Base-by-base conservation (phyloP, 108 stramenopile species). In the Pseudonitzschia delicatissima region DNA sequence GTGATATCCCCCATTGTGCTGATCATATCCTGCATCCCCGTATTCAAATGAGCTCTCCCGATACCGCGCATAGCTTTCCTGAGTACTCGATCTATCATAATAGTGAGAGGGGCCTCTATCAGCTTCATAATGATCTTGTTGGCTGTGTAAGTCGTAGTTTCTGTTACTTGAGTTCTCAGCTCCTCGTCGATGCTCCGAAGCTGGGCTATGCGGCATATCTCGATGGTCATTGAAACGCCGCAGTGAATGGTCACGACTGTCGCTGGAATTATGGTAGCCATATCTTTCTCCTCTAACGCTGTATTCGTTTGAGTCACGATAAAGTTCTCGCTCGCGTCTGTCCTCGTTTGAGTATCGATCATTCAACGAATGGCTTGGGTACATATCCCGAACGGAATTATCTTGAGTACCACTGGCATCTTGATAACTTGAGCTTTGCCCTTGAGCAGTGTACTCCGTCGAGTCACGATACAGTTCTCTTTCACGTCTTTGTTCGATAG, bases 381-480 rank as follows among this genome's bases (percentile, higher is more conserved):
- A 12, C 13, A 33, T 15, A 15, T 42, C 11, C 40, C 15, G 40
- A 15, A 42, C 13, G 15, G 40, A 42, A 15, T 42, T 42, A 11
- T 42, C 15, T 15, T 11, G 40, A 42, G 11, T 11, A 42, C 40
- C 15, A 11, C 40, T 15, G 15, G 13, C 15, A 15, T 42, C 0
- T 42, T 15, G 40, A 2, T 42, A 15, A 15, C 40, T 42, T 11
- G 40, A 42, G 11, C 11, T 15, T n/a, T n/a, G n/a, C n/a, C n/a
- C n/a, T n/a, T n/a, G 9, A 1, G 23, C 47, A 48, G 47, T 21
- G 20, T 48, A 48, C 47, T 48, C 47, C 3, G 20, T 48, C 31
- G 53, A 34, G 26, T 55, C 53, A 55, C 53, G 53, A 33, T 55
- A 55, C 0, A 55, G 53, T 17, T 55, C 53, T 33, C 53, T 55